phyloP scores from a whole-genome alignment of 768 basidiomycete genomes.

The Rhodotorula diobovata region DNA sequence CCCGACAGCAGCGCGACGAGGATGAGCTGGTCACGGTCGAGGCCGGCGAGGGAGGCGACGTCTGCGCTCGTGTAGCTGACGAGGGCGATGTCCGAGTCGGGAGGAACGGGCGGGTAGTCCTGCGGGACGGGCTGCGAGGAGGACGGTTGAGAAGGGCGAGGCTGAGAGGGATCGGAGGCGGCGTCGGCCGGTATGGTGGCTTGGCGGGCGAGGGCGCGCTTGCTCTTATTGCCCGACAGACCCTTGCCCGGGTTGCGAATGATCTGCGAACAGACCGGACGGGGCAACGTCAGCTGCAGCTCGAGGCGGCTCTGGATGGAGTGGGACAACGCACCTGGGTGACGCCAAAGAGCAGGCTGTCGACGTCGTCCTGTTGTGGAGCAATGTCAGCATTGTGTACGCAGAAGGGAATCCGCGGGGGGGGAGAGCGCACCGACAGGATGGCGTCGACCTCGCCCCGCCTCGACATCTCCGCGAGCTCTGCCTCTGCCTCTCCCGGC shows the following conservation, averaged over 20 bases:
- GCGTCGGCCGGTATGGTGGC: background rate
- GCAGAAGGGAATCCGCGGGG: fast-evolving
- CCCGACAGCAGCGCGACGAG: constrained; percentile 34
- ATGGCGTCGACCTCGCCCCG: constrained; percentile 35
- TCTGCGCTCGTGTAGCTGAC: constrained; percentile 1
- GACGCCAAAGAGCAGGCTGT: constrained; percentile 37
- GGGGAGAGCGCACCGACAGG: constrained; percentile 21
- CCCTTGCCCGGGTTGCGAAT: constrained; percentile 16
- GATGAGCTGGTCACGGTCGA: constrained; percentile 28
- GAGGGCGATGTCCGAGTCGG: constrained; percentile 3
- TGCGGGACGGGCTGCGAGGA: background rate
- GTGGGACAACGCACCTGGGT: constrained; percentile 6
- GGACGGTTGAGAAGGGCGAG: background rate
- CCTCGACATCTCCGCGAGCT: constrained; percentile 26
- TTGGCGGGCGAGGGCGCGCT: background rate
- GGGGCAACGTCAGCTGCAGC: too few species aligned
- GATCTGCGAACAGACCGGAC: background rate
- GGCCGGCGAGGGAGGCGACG: constrained; percentile 4
- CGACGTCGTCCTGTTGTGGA: constrained; percentile 32
- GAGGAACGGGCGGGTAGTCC: constrained; percentile 1
- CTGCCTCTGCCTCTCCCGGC: constrained; percentile 39
- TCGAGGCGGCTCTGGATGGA: too few species aligned
- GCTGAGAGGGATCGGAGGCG: background rate
- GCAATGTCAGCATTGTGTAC: background rate
- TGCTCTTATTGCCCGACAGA: constrained; percentile 11